Conservation (phyloP, 768 basidiomycete genomes). For the Amanita polypyramis region DNA sequence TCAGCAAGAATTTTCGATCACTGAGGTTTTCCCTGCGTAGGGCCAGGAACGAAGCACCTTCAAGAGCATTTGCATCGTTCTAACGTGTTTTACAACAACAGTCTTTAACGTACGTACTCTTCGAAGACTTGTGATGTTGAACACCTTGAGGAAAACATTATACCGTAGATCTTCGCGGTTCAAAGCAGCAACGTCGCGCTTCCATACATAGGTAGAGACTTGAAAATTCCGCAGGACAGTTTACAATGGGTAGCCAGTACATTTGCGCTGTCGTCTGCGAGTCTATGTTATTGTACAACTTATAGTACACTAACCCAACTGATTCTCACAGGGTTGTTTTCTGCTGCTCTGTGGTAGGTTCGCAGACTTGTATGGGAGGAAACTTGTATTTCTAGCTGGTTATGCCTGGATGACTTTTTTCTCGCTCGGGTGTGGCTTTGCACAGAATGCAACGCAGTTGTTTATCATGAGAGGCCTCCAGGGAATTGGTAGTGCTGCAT, state of each 20-base stretch:
- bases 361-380: conserved; percentile 73
- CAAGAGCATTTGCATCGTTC: not conserved
- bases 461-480: conserved; percentile 62
- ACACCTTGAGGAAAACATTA: no score
- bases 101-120: not conserved
- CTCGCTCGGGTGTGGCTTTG: conserved; percentile 56
- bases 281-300: conserved; percentile 18
- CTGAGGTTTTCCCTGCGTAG: no score
- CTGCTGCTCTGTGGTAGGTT: conserved; percentile 37
- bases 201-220: not conserved
- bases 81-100: not conserved
- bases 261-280: not conserved
- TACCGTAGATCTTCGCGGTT: not conserved
- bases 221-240: not conserved
- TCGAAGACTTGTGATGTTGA: not conserved
- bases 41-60: not conserved
- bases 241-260: conserved; percentile 1
- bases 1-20: no score
- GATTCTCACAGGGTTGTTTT: not conserved
- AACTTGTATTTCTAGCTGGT: conserved; percentile 54
- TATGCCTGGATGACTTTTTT: conserved; percentile 41
- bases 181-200: not conserved
- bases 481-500: conserved; percentile 69
- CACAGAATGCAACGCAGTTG: conserved; percentile 26
- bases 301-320: conserved; percentile 24